Evolutionary conservation across 768 basidiomycete genomes (phyloP).

Genomic region (Crepidotus variabilis): DNA sequence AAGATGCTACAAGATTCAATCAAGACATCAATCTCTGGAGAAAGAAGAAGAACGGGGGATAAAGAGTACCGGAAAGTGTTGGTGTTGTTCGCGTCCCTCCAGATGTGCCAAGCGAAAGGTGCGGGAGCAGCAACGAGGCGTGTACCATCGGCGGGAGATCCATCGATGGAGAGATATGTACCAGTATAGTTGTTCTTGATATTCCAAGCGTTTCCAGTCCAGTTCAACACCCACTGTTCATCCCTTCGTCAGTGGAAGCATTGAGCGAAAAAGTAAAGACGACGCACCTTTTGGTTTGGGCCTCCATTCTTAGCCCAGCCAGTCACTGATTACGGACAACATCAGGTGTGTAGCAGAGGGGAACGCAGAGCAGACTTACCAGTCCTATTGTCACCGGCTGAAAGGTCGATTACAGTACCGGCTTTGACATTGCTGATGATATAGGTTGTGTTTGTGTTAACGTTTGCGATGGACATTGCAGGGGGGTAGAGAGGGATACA

Average conservation of each 20-base stretch:
- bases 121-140: constrained; percentile 32
- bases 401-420: constrained; percentile 52
- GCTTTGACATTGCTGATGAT: constrained; percentile 48
- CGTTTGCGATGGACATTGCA: constrained; percentile 18
- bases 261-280: neutral
- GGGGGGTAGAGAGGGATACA: neutral
- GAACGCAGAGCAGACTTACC: constrained; percentile 26
- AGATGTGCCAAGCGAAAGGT: constrained; percentile 47
- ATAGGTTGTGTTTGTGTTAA: constrained; percentile 37
- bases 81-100: constrained; percentile 36
- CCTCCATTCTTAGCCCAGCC: constrained; percentile 41
- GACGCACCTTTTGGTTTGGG: constrained; percentile 45
- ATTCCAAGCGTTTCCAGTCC: constrained; percentile 32
- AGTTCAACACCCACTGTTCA: constrained; percentile 45
- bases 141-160: constrained; percentile 36
- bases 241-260: neutral
- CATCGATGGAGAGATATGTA: constrained; percentile 37
- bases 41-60: neutral
- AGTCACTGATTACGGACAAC: constrained; percentile 32
- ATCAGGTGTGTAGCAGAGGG: neutral
- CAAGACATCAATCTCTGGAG: neutral
- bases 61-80: constrained; percentile 35
- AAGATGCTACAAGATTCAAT: constrained; percentile 34
- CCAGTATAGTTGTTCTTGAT: constrained; percentile 40
- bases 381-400: constrained; percentile 44